Evolutionary conservation across 495 filamentous ascomycete species (phyloP).

Genomic region (Endocarpon pusillum): DNA sequence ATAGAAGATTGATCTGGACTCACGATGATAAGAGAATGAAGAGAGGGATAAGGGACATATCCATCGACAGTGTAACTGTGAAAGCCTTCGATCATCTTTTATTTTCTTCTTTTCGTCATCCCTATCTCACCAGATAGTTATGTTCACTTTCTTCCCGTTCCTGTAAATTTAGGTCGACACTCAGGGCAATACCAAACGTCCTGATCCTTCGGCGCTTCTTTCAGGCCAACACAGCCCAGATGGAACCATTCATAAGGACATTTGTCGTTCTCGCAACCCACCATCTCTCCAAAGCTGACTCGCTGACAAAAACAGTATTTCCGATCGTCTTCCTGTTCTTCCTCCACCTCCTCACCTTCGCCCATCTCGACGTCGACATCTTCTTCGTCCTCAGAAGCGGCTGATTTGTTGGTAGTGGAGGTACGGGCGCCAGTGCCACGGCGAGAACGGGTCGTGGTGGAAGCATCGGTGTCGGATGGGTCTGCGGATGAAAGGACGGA

Average conservation of each 20-base stretch:
- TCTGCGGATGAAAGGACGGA: slow-evolving; percentile 36
- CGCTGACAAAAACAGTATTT: slow-evolving; percentile 88
- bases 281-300: slow-evolving; percentile 93
- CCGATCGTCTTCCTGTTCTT: slow-evolving; percentile 71
- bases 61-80: too few relatives aligned
- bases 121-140: too few relatives aligned
- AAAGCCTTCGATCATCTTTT: too few relatives aligned
- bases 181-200: slow-evolving; percentile 87
- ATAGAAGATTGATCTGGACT: too few relatives aligned
- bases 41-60: too few relatives aligned
- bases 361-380: slow-evolving; percentile 40
- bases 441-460: slow-evolving; percentile 17
- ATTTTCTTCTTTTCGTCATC: too few relatives aligned
- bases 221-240: slow-evolving; percentile 86
- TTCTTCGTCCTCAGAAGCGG: slow-evolving; percentile 12
- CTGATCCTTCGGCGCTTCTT: slow-evolving; percentile 52
- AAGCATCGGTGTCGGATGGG: slow-evolving; percentile 29
- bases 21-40: too few relatives aligned
- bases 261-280: slow-evolving; percentile 86
- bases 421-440: slow-evolving; percentile 1
- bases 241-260: slow-evolving; percentile 98
- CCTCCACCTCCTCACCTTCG: slow-evolving; percentile 55
- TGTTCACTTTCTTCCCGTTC: too few relatives aligned
- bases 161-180: too few relatives aligned
- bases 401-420: not conserved